A percentile compares a stretch with the other conserved stretches of the same genome.
phyloP scores from a whole-genome alignment of 345 rosid genomes.

The Erucastrum elatum region DNA sequence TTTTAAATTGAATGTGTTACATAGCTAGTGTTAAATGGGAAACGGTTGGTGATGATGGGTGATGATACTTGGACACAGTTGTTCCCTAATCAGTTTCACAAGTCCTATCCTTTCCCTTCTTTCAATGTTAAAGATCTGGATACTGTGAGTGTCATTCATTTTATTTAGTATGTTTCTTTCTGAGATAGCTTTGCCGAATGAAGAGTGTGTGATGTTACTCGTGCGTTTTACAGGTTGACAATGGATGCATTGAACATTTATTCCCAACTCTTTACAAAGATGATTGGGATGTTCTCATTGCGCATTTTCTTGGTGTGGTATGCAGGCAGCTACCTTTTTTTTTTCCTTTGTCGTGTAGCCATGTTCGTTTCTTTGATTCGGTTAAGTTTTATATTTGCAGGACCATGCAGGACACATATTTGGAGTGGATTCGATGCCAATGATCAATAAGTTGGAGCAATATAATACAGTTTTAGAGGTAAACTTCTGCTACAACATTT shows the following conservation, averaged over 20 bases:
- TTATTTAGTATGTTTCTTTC: background rate
- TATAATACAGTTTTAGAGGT: conserved; percentile 80
- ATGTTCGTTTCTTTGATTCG: conserved; percentile 9
- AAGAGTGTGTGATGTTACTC: background rate
- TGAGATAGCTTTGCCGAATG: background rate
- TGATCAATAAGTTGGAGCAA: conserved; percentile 87
- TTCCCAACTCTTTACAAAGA: conserved; percentile 68
- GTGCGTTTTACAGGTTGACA: conserved; percentile 66
- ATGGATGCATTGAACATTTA: conserved; percentile 84
- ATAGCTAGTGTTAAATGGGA: conserved; percentile 76
- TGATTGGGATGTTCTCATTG: conserved; percentile 95
- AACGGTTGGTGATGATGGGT: conserved; percentile 90
- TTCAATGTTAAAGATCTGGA: conserved; percentile 93
- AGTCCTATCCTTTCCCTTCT: conserved; percentile 89
- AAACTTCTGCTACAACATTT: conserved; percentile 30
- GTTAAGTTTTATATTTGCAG: conserved; percentile 43
- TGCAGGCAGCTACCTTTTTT: conserved; percentile 21
- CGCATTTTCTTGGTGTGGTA: conserved; percentile 98
- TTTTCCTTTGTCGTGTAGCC: conserved; percentile 4
- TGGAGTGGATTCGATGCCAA: conserved; percentile 83
- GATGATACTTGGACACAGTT: conserved; percentile 92
- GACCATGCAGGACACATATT: conserved; percentile 95
- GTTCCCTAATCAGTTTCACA: conserved; percentile 83
- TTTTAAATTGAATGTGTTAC: conserved; percentile 11
- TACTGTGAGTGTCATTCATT: conserved; percentile 54